Base-by-base conservation (phyloP, 2,329 filamentous ascomycete genomes). In the Monosporascus sp. region DNA sequence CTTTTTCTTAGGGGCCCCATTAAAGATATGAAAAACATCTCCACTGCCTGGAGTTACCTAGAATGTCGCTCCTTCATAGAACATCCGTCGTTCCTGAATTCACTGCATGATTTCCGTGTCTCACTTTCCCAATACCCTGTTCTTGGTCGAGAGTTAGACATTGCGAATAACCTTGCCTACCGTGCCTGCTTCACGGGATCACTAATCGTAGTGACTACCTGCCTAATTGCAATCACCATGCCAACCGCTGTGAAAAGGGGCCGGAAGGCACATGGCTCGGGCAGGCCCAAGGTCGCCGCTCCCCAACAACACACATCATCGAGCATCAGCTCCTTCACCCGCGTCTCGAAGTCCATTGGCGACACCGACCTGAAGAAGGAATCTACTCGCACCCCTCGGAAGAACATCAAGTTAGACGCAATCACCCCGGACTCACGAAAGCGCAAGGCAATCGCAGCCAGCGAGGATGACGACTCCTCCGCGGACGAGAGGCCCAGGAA, bases 261-360 rank as follows among this genome's bases (percentile, higher is more conserved):
- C 52, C 66, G 59, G 49, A 62, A 57, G 58, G 58, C 55, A 43
- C 43, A 46, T 7, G 43, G 43, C 22, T 41, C 50, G 16, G 50
- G 58, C 51, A 61, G 56, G 47, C 50, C 63, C 45, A 66, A 64
- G 55, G 57, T 51, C 52, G 57, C 61, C 40, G 38, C 59, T 52
- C n/a, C 63, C 46, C 60, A 63, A 46, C 56, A 63, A 48, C 50
- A 69, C 58, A 60, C 58, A 60, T 64, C 71, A 52, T 62, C 68
- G 8, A 64, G 40, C 58, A 79, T 81, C 52, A 69, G 64, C 67
- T 71, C 59, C 62, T 81, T 79, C 61, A 61, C 73, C 46, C 77
- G 76, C 51, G 66, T 80, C 48, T 79, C 77, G 36, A 82, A 81
- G 66, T 55, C 62, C 27, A 56, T 65, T 48, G 64, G 66, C 48